A percentile compares a stretch with the other conserved stretches of the same genome.
Evolutionary conservation across 1,284 basidiomycete species (phyloP).

Genomic region (Ganoderma sp.): DNA sequence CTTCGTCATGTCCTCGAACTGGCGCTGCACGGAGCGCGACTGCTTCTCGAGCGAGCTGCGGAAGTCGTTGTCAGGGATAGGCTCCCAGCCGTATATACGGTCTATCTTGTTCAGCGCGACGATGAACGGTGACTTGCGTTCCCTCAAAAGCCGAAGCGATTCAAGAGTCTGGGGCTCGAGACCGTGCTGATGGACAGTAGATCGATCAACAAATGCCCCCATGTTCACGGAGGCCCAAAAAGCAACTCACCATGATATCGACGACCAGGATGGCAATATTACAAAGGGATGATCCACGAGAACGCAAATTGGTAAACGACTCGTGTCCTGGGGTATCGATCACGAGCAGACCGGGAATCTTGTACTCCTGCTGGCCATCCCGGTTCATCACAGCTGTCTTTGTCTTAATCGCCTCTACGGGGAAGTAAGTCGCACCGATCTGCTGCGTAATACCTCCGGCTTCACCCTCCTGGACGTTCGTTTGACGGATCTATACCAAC

Average conservation of each 20-base stretch:
- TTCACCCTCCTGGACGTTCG: slow-evolving; percentile 99
- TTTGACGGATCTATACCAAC: slow-evolving; percentile 88
- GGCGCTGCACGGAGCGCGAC: slow-evolving; percentile 79
- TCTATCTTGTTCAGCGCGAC: slow-evolving; percentile 99
- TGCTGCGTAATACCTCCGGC: slow-evolving; percentile 99
- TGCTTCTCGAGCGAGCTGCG: slow-evolving; percentile 92
- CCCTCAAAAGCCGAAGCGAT: slow-evolving; percentile 90
- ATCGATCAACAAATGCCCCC: slow-evolving; percentile 22
- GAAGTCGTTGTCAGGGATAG: slow-evolving; percentile 93
- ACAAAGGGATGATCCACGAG: slow-evolving; percentile 96
- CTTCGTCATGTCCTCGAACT: slow-evolving; percentile 90
- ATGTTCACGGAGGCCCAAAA: slow-evolving; percentile 7
- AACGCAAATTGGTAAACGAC: slow-evolving; percentile 97
- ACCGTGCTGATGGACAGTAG: slow-evolving; percentile 72
- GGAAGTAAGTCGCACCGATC: slow-evolving; percentile 99
- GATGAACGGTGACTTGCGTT: slow-evolving; percentile 98
- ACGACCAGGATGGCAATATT: slow-evolving; percentile 99
- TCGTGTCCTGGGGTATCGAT: slow-evolving; percentile 99
- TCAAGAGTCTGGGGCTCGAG: slow-evolving; percentile 98
- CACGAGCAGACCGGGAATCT: slow-evolving; percentile 94
- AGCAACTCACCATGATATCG: slow-evolving; percentile 87
- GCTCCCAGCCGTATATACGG: slow-evolving; percentile 95
- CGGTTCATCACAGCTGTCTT: slow-evolving; percentile 95
- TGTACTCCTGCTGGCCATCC: slow-evolving; percentile 89
- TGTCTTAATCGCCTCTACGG: slow-evolving; percentile 91